Evolutionary conservation across 2,329 filamentous ascomycete species (phyloP).

Genomic region (Volutella citrinella): DNA sequence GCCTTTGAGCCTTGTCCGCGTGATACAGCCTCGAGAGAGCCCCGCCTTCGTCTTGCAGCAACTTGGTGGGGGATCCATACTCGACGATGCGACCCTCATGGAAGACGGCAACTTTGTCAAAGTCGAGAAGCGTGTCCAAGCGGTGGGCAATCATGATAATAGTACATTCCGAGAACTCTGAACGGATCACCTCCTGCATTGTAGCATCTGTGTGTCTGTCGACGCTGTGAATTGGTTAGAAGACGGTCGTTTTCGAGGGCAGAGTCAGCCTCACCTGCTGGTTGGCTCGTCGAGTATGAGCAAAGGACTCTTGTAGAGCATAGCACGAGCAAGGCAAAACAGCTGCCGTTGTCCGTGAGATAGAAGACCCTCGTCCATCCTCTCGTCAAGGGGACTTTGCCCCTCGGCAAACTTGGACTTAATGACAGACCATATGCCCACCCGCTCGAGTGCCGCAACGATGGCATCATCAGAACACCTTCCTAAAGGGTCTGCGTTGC

Average conservation of each 20-base stretch:
- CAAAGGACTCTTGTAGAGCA: constrained; percentile 25
- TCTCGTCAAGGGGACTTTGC: constrained; percentile 27
- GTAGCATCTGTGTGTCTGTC: constrained; percentile 27
- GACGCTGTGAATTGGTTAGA: constrained; percentile 19
- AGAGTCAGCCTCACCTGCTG: constrained; percentile 26
- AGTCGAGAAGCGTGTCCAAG: constrained; percentile 30
- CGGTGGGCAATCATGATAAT: constrained; percentile 35
- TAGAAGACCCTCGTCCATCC: constrained; percentile 35
- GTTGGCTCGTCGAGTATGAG: constrained; percentile 38
- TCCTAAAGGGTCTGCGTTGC: constrained; percentile 47
- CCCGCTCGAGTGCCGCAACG: constrained; percentile 41
- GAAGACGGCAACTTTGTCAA: constrained; percentile 31
- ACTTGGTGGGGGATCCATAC: constrained; percentile 23
- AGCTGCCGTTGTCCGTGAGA: constrained; percentile 33
- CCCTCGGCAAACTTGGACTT: constrained; percentile 34
- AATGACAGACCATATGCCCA: constrained; percentile 44
- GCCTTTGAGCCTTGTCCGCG: constrained; percentile 23
- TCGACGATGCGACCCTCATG: constrained; percentile 27
- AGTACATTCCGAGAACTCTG: constrained; percentile 28
- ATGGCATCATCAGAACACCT: constrained; percentile 39
- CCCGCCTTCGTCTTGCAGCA: constrained; percentile 18
- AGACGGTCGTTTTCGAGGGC: neutral
- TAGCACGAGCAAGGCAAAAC: constrained; percentile 30
- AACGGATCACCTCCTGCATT: constrained; percentile 28
- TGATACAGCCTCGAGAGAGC: constrained; percentile 22